Evolutionary conservation across 2,329 filamentous ascomycete genomes (phyloP).

Genomic region (Shiraia sp.): DNA sequence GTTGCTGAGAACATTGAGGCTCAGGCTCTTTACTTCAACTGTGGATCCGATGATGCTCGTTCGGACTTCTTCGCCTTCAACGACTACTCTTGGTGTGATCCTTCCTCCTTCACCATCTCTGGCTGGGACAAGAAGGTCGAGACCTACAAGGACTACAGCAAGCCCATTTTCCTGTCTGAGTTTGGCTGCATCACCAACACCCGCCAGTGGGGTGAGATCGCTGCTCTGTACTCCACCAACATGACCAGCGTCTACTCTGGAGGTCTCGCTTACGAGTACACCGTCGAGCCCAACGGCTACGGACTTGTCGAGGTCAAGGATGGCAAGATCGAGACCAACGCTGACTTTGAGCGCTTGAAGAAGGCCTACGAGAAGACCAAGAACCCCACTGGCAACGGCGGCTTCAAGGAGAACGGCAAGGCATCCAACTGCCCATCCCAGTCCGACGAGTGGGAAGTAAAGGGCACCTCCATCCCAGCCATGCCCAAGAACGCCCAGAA

Average conservation of each 20-base stretch:
- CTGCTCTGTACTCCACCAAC: conserved; percentile 74
- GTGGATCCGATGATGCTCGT: conserved; percentile 79
- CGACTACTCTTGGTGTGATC: conserved; percentile 75
- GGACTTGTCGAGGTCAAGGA: conserved; percentile 73
- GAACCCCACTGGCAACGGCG: conserved; percentile 60
- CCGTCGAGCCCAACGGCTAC: conserved; percentile 65
- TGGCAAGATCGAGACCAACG: conserved; percentile 58
- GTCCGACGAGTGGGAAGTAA: conserved; percentile 61
- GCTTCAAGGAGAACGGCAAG: conserved; percentile 58
- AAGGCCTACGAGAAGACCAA: conserved; percentile 54
- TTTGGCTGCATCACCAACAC: conserved; percentile 85
- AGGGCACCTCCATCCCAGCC: conserved; percentile 55
- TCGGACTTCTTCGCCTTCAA: conserved; percentile 90
- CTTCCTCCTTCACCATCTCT: conserved; percentile 66
- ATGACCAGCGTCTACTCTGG: conserved; percentile 94
- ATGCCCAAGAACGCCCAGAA: conserved; percentile 60
- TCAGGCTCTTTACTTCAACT: conserved; percentile 92
- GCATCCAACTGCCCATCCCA: conserved; percentile 59
- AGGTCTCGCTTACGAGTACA: conserved; percentile 95
- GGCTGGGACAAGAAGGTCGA: conserved; percentile 68
- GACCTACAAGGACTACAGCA: conserved; percentile 42
- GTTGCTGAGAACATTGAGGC: conserved; percentile 82
- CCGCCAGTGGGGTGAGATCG: conserved; percentile 79
- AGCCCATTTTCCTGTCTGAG: conserved; percentile 81
- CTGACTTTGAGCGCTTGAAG: conserved; percentile 66